Evolutionary conservation across 495 filamentous ascomycete genomes (phyloP).

Genomic region (Evernia prunastri): DNA sequence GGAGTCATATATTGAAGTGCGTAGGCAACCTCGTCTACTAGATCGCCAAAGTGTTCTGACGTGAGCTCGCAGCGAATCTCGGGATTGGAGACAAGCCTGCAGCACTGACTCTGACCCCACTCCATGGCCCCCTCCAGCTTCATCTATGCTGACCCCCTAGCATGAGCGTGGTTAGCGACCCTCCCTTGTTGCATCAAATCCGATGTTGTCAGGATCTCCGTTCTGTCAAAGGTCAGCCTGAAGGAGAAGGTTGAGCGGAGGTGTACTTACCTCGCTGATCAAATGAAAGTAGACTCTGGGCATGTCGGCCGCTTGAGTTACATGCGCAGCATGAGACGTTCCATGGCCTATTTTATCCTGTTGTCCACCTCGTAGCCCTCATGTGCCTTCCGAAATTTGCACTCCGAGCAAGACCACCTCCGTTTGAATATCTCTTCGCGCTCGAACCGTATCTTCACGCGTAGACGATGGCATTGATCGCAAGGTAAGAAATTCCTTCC

Average conservation of each 20-base stretch:
- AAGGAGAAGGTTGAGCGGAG: not conserved
- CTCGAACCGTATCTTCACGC: not conserved
- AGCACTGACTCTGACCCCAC: not conserved
- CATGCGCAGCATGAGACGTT: not conserved
- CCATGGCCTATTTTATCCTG: not conserved
- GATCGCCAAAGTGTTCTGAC: not conserved
- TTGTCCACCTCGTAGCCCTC: not conserved
- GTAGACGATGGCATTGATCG: conserved; percentile 5
- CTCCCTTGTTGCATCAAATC: not conserved
- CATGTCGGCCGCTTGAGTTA: not conserved
- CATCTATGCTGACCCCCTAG: not conserved
- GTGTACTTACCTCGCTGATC: not conserved
- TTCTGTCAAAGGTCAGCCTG: not conserved
- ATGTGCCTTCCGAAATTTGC: not conserved
- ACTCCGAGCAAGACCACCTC: not conserved
- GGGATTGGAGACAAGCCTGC: not conserved
- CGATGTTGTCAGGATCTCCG: not conserved
- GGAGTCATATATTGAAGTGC: not conserved
- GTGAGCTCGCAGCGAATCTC: not conserved
- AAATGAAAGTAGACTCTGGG: not conserved
- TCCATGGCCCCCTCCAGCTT: not conserved
- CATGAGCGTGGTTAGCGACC: not conserved
- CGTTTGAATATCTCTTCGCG: too few species aligned
- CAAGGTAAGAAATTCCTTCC: not conserved
- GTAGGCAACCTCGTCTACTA: not conserved